Percentiles rank a stretch among this genome's conserved stretches.
Evolutionary conservation across 2,329 filamentous ascomycete species (phyloP).

Genomic region (Claviceps cyperi): DNA sequence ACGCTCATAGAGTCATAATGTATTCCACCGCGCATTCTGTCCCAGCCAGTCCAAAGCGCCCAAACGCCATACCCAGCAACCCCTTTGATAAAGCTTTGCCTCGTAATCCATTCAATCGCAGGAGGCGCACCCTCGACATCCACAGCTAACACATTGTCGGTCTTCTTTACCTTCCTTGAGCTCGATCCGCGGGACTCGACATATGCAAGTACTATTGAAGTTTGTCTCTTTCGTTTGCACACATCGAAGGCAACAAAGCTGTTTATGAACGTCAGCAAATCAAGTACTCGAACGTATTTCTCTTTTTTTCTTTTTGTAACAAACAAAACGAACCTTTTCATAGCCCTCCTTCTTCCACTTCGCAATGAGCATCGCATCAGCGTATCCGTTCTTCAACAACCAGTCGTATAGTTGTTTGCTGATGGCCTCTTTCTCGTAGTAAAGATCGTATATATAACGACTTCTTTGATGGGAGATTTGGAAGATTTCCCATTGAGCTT

Average conservation of each 20-base stretch:
- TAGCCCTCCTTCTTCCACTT: slow-evolving; percentile 99
- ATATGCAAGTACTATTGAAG: slow-evolving; percentile 95
- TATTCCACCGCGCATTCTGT: slow-evolving; percentile 1
- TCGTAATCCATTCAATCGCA: slow-evolving; percentile 45
- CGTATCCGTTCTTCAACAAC: slow-evolving; percentile 92
- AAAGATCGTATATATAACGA: slow-evolving; percentile 92
- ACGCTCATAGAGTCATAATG: neutral
- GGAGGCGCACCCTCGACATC: slow-evolving; percentile 80
- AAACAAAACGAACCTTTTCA: slow-evolving; percentile 63
- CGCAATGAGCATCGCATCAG: slow-evolving; percentile 86
- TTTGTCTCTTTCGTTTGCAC: slow-evolving; percentile 99
- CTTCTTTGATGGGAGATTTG: slow-evolving; percentile 88
- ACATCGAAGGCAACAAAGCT: slow-evolving; percentile 83
- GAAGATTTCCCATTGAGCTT: slow-evolving; percentile 93
- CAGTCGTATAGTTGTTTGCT: slow-evolving; percentile 86
- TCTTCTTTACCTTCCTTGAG: slow-evolving; percentile 72
- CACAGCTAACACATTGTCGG: slow-evolving; percentile 89
- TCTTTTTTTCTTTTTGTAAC: neutral
- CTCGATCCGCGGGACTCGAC: slow-evolving; percentile 78
- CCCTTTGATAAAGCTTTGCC: neutral
- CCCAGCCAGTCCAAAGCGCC: slow-evolving; percentile 3
- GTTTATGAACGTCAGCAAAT: slow-evolving; percentile 19
- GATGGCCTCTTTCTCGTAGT: slow-evolving; percentile 96
- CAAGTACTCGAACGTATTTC: slow-evolving; percentile 4
- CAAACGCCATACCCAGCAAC: slow-evolving; percentile 6